Conservation (phyloP, 345 rosid genomes). For the Arabidopsis arenosa region DNA sequence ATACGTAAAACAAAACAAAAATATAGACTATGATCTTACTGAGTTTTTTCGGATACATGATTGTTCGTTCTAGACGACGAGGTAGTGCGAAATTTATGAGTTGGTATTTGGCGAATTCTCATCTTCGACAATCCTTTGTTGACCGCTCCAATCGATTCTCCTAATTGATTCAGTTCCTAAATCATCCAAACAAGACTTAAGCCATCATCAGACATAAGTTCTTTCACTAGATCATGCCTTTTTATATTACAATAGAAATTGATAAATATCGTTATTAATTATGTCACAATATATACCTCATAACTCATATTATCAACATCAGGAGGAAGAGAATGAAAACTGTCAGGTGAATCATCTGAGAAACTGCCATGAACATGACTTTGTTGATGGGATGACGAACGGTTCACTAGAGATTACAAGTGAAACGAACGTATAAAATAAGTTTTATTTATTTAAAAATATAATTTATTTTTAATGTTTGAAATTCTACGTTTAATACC, state of each 20-base stretch:
- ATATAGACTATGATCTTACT: constrained; percentile 2
- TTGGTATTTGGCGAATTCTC: constrained; percentile 16
- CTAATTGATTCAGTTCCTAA: constrained; percentile 32
- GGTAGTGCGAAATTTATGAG: background rate
- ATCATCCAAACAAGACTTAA: background rate
- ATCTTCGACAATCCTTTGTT: constrained; percentile 31
- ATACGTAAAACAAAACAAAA: background rate
- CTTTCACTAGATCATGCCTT: background rate
- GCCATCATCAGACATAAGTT: background rate
- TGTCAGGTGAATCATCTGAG: constrained; percentile 5
- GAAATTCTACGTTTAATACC: constrained; percentile 1
- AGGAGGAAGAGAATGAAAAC: constrained; percentile 11
- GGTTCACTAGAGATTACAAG: constrained; percentile 8
- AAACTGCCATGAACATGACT: constrained; percentile 1
- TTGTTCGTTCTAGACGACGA: background rate
- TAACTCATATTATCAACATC: constrained; percentile 29
- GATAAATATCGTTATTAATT: background rate
- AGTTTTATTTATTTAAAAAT: too few species aligned
- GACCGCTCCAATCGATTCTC: constrained; percentile 35
- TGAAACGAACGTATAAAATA: background rate
- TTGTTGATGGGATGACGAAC: background rate
- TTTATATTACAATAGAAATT: background rate
- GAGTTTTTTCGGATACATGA: background rate
- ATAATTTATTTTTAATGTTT: background rate
- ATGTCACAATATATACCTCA: constrained; percentile 17